These are phyloP conservation scores for Macrocybe gigantea DNA, from an alignment of 768 basidiomycete genomes.

Conservation along the genomic window DNA sequence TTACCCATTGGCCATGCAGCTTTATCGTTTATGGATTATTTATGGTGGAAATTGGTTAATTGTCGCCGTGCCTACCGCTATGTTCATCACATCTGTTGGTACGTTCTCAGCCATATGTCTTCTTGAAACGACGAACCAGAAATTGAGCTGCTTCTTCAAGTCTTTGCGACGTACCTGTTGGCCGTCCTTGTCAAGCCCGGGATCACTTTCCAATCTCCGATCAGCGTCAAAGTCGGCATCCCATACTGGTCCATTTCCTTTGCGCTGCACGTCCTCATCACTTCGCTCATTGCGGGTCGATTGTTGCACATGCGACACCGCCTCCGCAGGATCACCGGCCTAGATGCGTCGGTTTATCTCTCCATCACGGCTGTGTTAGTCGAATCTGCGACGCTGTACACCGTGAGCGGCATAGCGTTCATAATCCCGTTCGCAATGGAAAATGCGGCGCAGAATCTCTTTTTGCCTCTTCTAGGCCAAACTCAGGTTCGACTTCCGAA, in stretches of 20 bases:
- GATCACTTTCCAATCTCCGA: conserved; percentile 32
- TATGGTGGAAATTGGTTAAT: conserved; percentile 21
- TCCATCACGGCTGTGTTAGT: conserved; percentile 31
- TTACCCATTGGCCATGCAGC: conserved; percentile 42
- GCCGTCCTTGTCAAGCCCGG: conserved; percentile 35
- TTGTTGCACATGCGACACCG: conserved; percentile 26
- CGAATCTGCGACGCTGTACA: conserved; percentile 41
- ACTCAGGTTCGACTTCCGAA: too few species aligned
- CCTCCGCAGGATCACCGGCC: conserved; percentile 22
- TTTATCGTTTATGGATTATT: conserved; percentile 31
- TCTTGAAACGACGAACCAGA: neutral
- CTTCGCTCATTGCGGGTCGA: conserved; percentile 30
- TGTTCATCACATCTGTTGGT: conserved; percentile 37
- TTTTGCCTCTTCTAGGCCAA: too few species aligned
- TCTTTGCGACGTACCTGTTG: conserved; percentile 36
- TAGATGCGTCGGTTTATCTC: conserved; percentile 24
- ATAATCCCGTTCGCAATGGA: conserved; percentile 30
- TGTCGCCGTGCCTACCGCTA: conserved; percentile 27
- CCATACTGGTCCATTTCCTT: conserved; percentile 34
- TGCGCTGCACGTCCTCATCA: conserved; percentile 34
- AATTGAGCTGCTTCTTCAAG: conserved; percentile 13
- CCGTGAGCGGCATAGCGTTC: conserved; percentile 32
- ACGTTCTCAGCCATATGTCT: conserved; percentile 6
- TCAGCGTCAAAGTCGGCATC: conserved; percentile 26
- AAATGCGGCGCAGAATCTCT: too few species aligned